Percentiles rank a stretch among this genome's conserved stretches.
Conservation (phyloP, 78 protist species). For the Dictyostelium firmibasis region DNA sequence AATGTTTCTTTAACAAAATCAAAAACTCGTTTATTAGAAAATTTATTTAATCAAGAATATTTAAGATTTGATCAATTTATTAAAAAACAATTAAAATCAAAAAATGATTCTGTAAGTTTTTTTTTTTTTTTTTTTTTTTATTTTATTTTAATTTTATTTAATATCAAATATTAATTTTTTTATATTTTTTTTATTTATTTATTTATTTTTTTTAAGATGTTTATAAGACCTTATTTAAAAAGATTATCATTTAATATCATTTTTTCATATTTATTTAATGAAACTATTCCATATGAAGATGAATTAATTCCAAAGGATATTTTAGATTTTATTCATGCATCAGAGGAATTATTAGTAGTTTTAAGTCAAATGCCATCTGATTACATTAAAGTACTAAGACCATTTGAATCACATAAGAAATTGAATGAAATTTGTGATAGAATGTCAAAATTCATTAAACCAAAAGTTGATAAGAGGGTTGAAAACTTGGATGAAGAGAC, state of each 20-base stretch:
- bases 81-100: background rate
- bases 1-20: constrained; percentile 21
- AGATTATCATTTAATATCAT: constrained; percentile 41
- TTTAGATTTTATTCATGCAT: background rate
- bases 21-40: constrained; percentile 13
- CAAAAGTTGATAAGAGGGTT: background rate
- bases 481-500: background rate
- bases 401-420: background rate
- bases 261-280: constrained; percentile 4
- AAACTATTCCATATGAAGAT: background rate
- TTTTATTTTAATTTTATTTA: background rate
- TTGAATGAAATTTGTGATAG: background rate
- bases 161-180: background rate
- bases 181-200: too few relatives aligned
- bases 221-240: constrained; percentile 44
- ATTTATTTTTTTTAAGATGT: background rate
- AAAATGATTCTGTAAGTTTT: background rate
- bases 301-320: background rate
- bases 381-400: constrained; percentile 3
- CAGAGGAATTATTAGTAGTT: background rate
- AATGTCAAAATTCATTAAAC: background rate
- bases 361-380: constrained; percentile 30
- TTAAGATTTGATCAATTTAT: background rate
- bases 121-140: background rate
- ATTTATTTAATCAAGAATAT: constrained; percentile 7